These are phyloP conservation scores for Entomortierella beljakovae DNA, from an alignment of 192 early-diverging fungal genomes.

Conservation along the genomic window DNA sequence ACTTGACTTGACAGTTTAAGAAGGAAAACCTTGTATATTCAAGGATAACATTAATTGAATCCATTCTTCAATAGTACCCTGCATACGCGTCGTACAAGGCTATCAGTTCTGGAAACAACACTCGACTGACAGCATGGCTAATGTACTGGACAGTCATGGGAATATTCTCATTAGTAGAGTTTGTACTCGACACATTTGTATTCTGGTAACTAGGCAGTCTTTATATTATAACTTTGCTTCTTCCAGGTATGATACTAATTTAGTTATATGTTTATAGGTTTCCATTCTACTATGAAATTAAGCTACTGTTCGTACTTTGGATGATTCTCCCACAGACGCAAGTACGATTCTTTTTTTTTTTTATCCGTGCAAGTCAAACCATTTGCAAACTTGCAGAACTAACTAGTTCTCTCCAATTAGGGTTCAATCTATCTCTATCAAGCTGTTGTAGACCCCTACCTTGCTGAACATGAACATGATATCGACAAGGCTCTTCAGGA, in stretches of 20 bases:
- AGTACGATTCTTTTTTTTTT: slow-evolving; percentile 1
- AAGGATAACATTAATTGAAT: neutral
- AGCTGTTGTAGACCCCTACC: slow-evolving; percentile 39
- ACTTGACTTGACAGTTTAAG: neutral
- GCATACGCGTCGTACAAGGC: slow-evolving; percentile 54
- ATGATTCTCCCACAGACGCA: slow-evolving; percentile 53
- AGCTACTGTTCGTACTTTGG: slow-evolving; percentile 44
- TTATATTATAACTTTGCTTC: no score
- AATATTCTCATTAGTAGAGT: slow-evolving; percentile 34
- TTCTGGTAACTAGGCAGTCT: slow-evolving; percentile 29
- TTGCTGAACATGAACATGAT: slow-evolving; percentile 34
- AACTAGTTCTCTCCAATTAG: neutral
- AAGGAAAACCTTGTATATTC: neutral
- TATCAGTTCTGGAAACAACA: slow-evolving; percentile 28
- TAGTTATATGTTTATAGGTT: slow-evolving; percentile 17
- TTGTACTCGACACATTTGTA: slow-evolving; percentile 44
- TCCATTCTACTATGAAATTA: slow-evolving; percentile 52
- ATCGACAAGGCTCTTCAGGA: slow-evolving; percentile 44
- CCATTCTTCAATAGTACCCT: slow-evolving; percentile 23
- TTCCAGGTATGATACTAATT: no score
- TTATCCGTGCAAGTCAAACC: no score
- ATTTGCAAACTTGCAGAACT: no score
- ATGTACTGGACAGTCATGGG: slow-evolving; percentile 56
- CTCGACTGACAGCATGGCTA: slow-evolving; percentile 44
- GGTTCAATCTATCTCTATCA: slow-evolving; percentile 53